Percentiles rank a stretch among this genome's conserved stretches.
phyloP scores from a whole-genome alignment of 2,329 filamentous ascomycete genomes.

The Pseudogymnoascus sp. region DNA sequence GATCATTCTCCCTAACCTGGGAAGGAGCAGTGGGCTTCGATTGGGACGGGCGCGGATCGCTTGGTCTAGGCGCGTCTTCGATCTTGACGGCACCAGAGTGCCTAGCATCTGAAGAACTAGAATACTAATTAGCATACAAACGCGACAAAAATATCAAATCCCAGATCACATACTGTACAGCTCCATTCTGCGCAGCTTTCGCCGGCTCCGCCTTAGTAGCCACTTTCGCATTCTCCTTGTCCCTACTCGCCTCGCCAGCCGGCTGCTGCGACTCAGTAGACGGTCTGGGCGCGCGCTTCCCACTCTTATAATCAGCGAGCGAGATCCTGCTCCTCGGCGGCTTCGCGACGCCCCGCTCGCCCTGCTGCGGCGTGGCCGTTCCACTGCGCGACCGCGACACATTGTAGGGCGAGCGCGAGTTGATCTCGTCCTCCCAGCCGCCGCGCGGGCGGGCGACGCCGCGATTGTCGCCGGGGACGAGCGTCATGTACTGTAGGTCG shows the following conservation, averaged over 20 bases:
- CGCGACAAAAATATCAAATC: neutral
- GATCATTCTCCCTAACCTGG: neutral
- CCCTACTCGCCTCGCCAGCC: neutral
- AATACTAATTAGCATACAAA: neutral
- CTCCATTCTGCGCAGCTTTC: neutral
- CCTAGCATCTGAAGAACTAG: neutral
- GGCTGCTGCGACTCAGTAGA: neutral
- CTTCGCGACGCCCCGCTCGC: slow-evolving; percentile 20
- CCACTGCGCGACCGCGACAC: slow-evolving; percentile 21
- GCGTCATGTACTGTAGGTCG: slow-evolving; percentile 9
- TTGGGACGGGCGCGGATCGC: neutral
- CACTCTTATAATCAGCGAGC: slow-evolving; percentile 25
- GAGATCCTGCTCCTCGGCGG: slow-evolving; percentile 24
- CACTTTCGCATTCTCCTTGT: neutral
- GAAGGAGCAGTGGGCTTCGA: neutral
- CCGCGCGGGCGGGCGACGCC: slow-evolving; percentile 4
- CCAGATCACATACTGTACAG: neutral
- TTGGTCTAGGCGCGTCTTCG: neutral
- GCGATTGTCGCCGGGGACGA: neutral
- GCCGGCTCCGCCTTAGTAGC: neutral
- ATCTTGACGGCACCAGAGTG: neutral
- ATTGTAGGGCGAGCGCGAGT: slow-evolving; percentile 19
- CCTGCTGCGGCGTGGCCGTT: slow-evolving; percentile 23
- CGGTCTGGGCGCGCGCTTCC: slow-evolving; percentile 1
- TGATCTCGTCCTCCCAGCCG: slow-evolving; percentile 22